Evolutionary conservation across 2,329 filamentous ascomycete genomes (phyloP), one percentile per base, ranked within the genome.

Genomic region (Fusarium sp.): DNA sequence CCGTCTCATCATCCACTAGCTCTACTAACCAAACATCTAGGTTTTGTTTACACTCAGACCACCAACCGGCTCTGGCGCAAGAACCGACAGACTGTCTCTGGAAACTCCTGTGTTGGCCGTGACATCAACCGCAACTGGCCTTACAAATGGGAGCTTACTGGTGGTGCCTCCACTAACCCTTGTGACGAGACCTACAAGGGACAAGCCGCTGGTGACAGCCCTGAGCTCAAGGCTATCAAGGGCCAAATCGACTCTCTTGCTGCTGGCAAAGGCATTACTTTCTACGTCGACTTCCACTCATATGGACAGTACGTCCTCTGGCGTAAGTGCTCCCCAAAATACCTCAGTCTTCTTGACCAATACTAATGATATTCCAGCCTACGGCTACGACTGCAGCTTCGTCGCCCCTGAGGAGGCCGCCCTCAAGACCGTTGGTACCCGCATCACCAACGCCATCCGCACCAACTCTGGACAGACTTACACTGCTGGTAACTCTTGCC

Each of bases 281-380:
- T 92, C 7, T 93, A 88, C 81, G 88, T 92, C 68, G 91, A 93
- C 81, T 89, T 88, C 77, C 91, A 93, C 82, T 86, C 89, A 2
- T 92, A 92, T 81, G 87, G 86, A 30, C 90, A 92, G 63, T 84
- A 89, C 59, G 86, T 91, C 66, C 85, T 89, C 73, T 85, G 75
- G 77, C 84, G 88, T n/a, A 91, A 90, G 79, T 90, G 87, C 28
- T 90, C 89, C 15, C 7, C 8, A 7, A 24, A 3, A 6, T 14
- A 4, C 12, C 2, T 0, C 5, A 18, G 8, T 24, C 14, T 17
- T 87, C 62, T 82, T 87, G 1, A 7, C 62, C 77, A 82, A 14
- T 82, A 85, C 68, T 85, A 88, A 89, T 64, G 80, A 85, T 62
- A 77, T 15, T 78, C 84, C 90, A 11, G 87, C 88, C 3, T 73